Base-by-base conservation (phyloP, 1,284 basidiomycete species). In the Sanguinoderma infundibulare region DNA sequence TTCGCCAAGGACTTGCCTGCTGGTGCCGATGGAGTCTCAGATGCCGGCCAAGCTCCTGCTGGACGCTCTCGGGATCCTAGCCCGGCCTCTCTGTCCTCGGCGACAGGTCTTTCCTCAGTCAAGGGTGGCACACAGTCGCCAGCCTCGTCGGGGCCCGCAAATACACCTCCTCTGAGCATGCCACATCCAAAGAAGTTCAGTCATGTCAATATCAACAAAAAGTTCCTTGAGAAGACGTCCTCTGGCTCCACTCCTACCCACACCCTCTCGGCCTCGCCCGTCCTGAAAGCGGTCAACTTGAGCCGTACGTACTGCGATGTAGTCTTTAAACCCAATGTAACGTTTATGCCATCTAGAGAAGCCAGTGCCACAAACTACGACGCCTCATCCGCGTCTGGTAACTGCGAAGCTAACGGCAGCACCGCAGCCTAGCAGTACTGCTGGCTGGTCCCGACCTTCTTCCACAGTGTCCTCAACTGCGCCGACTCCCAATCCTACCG, bases 131-230 rank as follows among this genome's bases (percentile, higher is more conserved):
- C 67, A 32, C 59, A 66, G 28, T 65, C 69, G 47, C 68, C 69
- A 28, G 50, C 65, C 39, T 60, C 64, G 22, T 51, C 65, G 40
- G 64, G 60, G 42, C 55, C 59, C 15, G 40, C 59, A 28, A 55
- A 60, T 75, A 59, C 69, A 5, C 64, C 75, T 7, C 70, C 70
- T 30, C 63, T 70, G 50, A 73, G 70, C 65, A 64, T 72, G 55
- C 82, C 86, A 0, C 89, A 90, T 59, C 87, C 89, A 51, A 96
- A 95, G 83, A 89, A 91, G 71, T 97, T 96, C 76, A 92, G 81
- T 70, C 85, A 93, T 32, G 85, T 93, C 67, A 94, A 94, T 73
- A 93, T 97, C 77, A 96, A 92, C 81, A 96, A 95, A 84, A 94
- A 94, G 76, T 98, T 97, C 75, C 80, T 97, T 53, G 91, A 94